Percentiles rank a stretch among this genome's conserved stretches.
phyloP scores from a whole-genome alignment of 2,329 filamentous ascomycete genomes.

The Chaetomiaceae sp. region DNA sequence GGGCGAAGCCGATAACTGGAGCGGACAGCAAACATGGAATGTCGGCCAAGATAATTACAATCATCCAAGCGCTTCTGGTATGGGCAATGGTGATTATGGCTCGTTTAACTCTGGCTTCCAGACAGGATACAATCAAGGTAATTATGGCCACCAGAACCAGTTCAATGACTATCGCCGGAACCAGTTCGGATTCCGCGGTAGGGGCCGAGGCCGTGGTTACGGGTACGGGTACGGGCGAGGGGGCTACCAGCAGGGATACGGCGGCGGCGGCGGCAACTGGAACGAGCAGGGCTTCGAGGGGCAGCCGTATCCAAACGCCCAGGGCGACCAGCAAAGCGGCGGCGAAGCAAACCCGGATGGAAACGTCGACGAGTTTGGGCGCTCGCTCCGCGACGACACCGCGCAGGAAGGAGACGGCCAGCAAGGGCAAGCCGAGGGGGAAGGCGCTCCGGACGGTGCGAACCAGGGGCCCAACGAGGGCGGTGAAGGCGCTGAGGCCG shows the following conservation, averaged over 20 bases:
- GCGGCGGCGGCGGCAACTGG: slow-evolving; percentile 28
- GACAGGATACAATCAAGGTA: slow-evolving; percentile 78
- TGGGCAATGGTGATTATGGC: slow-evolving; percentile 76
- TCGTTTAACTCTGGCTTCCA: slow-evolving; percentile 72
- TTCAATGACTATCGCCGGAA: slow-evolving; percentile 73
- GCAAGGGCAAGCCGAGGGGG: slow-evolving; percentile 17
- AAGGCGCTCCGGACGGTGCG: slow-evolving; percentile 20
- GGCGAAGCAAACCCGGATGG: slow-evolving; percentile 27
- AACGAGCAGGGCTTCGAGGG: slow-evolving; percentile 27
- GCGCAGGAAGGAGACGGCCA: slow-evolving; percentile 18
- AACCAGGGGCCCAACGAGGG: slow-evolving; percentile 2
- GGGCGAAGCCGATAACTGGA: slow-evolving; percentile 72
- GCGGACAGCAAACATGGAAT: slow-evolving; percentile 78
- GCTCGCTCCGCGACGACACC: slow-evolving; percentile 25
- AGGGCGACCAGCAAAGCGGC: slow-evolving; percentile 20
- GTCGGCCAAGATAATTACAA: slow-evolving; percentile 85
- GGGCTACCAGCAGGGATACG: slow-evolving; percentile 33
- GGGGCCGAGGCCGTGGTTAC: slow-evolving; percentile 58
- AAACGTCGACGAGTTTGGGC: slow-evolving; percentile 32
- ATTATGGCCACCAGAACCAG: slow-evolving; percentile 71
- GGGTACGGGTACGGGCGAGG: slow-evolving; percentile 44
- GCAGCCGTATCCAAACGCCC: slow-evolving; percentile 24
- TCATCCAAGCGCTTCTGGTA: slow-evolving; percentile 77
- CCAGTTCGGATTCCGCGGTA: slow-evolving; percentile 62
- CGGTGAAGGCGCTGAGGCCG: slow-evolving; percentile 7